A percentile compares a stretch with the other conserved stretches of the same genome.
phyloP scores from a whole-genome alignment of 805 yeast species.

The Hyphopichia homilentoma region DNA sequence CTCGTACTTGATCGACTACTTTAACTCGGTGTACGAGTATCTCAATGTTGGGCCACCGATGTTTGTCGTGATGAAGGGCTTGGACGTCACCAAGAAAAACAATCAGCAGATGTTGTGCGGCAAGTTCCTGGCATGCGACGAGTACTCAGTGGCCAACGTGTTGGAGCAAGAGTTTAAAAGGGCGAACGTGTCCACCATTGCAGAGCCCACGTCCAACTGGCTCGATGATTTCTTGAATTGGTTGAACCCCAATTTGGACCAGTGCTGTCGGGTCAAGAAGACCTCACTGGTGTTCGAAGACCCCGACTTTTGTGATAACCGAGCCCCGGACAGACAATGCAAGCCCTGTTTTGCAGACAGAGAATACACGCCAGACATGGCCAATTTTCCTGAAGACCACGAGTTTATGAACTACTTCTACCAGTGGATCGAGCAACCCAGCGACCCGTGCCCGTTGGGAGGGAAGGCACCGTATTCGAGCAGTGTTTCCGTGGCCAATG shows the following conservation, averaged over 20 bases:
- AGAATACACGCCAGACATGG: slow-evolving; percentile 69
- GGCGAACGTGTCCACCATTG: slow-evolving; percentile 57
- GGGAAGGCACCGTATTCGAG: slow-evolving; percentile 89
- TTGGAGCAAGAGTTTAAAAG: slow-evolving; percentile 82
- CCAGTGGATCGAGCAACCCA: slow-evolving; percentile 80
- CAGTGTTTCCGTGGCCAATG: slow-evolving; percentile 44
- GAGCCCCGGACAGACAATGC: slow-evolving; percentile 67
- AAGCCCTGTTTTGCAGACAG: slow-evolving; percentile 64
- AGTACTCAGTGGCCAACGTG: slow-evolving; percentile 72
- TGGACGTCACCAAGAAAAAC: slow-evolving; percentile 56
- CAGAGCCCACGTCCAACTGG: slow-evolving; percentile 89
- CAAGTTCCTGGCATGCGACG: slow-evolving; percentile 77
- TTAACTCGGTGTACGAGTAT: slow-evolving; percentile 67
- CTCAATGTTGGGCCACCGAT: slow-evolving; percentile 90
- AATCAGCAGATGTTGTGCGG: slow-evolving; percentile 82
- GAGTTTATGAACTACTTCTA: slow-evolving; percentile 70
- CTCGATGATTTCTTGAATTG: slow-evolving; percentile 85
- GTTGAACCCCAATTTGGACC: slow-evolving; percentile 81
- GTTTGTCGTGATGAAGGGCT: slow-evolving; percentile 72
- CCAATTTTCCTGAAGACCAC: slow-evolving; percentile 71
- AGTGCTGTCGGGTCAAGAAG: slow-evolving; percentile 76
- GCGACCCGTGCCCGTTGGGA: slow-evolving; percentile 91
- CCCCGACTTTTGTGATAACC: slow-evolving; percentile 61
- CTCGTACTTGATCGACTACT: slow-evolving; percentile 79
- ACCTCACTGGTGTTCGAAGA: slow-evolving; percentile 13